Percentiles rank a stretch among this genome's conserved stretches.
These are phyloP conservation scores for Trichoderma sp. DNA, from an alignment of 2,329 filamentous ascomycete species.

Conservation along the genomic window DNA sequence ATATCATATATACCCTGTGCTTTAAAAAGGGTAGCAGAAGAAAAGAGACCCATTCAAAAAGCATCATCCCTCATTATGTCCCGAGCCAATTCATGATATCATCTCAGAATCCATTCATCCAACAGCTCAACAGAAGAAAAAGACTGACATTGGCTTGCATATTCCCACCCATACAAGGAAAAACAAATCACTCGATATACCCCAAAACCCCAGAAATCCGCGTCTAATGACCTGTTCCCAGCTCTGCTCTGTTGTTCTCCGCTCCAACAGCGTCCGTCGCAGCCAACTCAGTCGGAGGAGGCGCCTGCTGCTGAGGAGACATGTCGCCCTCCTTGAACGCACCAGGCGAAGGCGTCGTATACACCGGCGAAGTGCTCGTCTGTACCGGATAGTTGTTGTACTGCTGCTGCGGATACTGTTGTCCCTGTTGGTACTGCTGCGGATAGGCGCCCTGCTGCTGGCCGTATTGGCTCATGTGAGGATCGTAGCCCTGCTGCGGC, in stretches of 20 bases:
- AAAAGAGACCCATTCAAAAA: background rate
- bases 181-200: background rate
- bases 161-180: background rate
- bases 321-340: conserved; percentile 9
- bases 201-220: background rate
- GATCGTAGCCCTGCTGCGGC: conserved; percentile 32
- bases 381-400: conserved; percentile 27
- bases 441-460: conserved; percentile 9
- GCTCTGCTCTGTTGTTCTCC: conserved; percentile 38
- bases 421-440: conserved; percentile 16
- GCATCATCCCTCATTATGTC: background rate
- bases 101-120: background rate
- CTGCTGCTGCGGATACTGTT: conserved; percentile 25
- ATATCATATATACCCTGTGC: conserved; percentile 1
- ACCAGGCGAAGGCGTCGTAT: conserved; percentile 35
- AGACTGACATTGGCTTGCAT: background rate
- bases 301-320: conserved; percentile 20
- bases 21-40: background rate
- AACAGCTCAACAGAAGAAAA: background rate
- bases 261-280: conserved; percentile 33
- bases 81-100: background rate
- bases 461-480: conserved; percentile 20
- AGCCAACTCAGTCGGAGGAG: conserved; percentile 32
- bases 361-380: conserved; percentile 30
- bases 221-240: conserved; percentile 20